Percentiles rank a stretch among this genome's conserved stretches.
These are phyloP conservation scores for Lachancea fermentati DNA, from an alignment of 805 yeast genomes.

Conservation along the genomic window DNA sequence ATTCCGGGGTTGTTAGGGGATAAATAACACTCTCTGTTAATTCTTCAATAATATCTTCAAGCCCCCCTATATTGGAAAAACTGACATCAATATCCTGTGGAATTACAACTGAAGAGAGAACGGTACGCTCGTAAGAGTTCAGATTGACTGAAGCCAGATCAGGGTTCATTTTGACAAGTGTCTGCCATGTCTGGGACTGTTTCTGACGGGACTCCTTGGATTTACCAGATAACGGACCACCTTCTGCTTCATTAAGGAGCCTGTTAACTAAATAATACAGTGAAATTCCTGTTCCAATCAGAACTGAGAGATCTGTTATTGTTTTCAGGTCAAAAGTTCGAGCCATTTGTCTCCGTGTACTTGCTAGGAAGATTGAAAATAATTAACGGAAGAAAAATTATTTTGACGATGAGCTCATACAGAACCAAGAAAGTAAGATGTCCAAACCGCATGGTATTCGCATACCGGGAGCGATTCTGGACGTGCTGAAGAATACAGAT, in stretches of 20 bases:
- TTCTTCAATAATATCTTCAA: conserved; percentile 76
- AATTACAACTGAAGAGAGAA: conserved; percentile 71
- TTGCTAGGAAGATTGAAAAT: background rate
- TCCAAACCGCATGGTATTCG: conserved; percentile 40
- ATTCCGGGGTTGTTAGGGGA: conserved; percentile 74
- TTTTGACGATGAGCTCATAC: conserved; percentile 12
- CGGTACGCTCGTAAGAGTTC: conserved; percentile 70
- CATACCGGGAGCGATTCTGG: conserved; percentile 49
- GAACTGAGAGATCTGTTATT: conserved; percentile 43
- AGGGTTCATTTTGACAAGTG: conserved; percentile 57
- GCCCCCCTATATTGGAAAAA: conserved; percentile 84
- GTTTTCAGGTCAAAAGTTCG: conserved; percentile 36
- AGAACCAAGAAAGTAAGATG: conserved; percentile 3
- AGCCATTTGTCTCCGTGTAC: conserved; percentile 18
- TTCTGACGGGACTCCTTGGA: conserved; percentile 57
- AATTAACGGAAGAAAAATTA: background rate
- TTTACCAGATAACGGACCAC: conserved; percentile 36
- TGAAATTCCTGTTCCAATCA: conserved; percentile 62
- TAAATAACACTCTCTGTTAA: conserved; percentile 81
- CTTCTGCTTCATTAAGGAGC: conserved; percentile 39
- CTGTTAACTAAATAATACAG: conserved; percentile 55
- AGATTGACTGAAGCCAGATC: conserved; percentile 41
- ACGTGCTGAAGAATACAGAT: conserved; percentile 44
- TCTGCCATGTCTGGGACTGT: conserved; percentile 52
- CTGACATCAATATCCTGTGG: conserved; percentile 76